Evolutionary conservation across 2,329 filamentous ascomycete genomes (phyloP).

Genomic region (Pleomassaria siparia): DNA sequence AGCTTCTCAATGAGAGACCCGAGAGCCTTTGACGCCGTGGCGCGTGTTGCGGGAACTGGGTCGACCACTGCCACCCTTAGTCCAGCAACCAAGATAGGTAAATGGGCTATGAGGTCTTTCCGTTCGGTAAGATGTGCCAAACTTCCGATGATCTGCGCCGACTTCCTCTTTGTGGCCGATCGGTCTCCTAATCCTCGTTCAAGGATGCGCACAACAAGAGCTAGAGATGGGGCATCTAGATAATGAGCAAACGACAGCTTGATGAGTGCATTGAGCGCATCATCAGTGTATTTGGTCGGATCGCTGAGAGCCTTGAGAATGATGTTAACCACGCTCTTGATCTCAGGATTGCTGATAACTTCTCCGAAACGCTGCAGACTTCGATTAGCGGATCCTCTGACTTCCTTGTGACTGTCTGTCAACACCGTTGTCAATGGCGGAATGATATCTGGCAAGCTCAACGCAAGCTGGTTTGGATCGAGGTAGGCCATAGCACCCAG

Average conservation of each 20-base stretch:
- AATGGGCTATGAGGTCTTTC: constrained; percentile 86
- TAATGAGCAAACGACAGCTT: constrained; percentile 99
- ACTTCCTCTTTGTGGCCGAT: constrained; percentile 93
- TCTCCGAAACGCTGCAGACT: constrained; percentile 97
- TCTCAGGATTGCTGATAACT: constrained; percentile 96
- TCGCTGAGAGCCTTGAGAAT: constrained; percentile 96
- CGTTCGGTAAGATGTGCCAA: constrained; percentile 95
- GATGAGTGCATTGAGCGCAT: constrained; percentile 89
- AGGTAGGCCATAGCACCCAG: constrained; percentile 98
- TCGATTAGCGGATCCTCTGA: constrained; percentile 86
- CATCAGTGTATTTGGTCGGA: constrained; percentile 94
- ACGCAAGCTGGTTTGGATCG: constrained; percentile 89
- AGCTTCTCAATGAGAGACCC: constrained; percentile 98
- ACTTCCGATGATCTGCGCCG: constrained; percentile 96
- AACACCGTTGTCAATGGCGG: constrained; percentile 90
- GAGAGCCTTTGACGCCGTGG: constrained; percentile 91
- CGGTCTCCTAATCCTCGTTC: constrained; percentile 89
- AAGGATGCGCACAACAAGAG: constrained; percentile 90
- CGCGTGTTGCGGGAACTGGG: constrained; percentile 92
- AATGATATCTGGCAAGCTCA: constrained; percentile 93
- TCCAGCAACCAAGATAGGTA: constrained; percentile 89
- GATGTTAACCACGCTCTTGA: constrained; percentile 87
- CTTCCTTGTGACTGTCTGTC: constrained; percentile 98
- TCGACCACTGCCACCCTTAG: constrained; percentile 88
- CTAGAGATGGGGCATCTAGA: constrained; percentile 93